phyloP scores from a whole-genome alignment of 2,329 filamentous ascomycete genomes.

The Xylaria sp. region DNA sequence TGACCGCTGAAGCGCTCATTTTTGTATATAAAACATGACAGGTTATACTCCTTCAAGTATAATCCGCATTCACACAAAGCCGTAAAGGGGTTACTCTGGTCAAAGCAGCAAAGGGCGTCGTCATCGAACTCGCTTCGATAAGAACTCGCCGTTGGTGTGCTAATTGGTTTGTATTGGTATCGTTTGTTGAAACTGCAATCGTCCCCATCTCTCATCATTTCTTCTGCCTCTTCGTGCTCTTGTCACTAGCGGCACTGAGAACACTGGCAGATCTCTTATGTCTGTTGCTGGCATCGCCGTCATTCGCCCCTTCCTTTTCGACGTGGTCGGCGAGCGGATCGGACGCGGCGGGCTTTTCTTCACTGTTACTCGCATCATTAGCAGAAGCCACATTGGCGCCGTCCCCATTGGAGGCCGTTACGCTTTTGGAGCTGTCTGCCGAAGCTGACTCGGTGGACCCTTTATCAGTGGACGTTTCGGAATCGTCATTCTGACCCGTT shows the following conservation, averaged over 20 bases:
- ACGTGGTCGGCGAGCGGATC: constrained; percentile 19
- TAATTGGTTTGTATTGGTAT: neutral
- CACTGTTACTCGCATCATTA: neutral
- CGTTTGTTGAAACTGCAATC: neutral
- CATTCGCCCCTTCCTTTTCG: neutral
- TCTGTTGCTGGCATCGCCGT: constrained; percentile 32
- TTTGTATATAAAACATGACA: neutral
- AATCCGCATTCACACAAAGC: no score
- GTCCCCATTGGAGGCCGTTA: neutral
- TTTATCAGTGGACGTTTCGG: neutral
- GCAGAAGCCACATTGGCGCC: neutral
- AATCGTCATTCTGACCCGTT: neutral
- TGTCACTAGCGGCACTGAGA: constrained; percentile 64
- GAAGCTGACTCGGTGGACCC: neutral
- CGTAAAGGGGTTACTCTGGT: no score
- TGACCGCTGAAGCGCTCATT: no score
- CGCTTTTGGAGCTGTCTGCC: neutral
- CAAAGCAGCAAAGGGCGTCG: no score
- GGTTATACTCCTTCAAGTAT: neutral
- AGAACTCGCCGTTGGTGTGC: no score
- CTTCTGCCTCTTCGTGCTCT: constrained; percentile 53
- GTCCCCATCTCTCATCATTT: constrained; percentile 31
- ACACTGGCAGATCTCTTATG: constrained; percentile 83
- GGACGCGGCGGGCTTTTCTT: neutral
- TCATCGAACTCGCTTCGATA: neutral